A percentile compares a stretch with the other conserved stretches of the same genome.
phyloP scores from a whole-genome alignment of 2,329 filamentous ascomycete species.

The Dothideomycetes sp. region DNA sequence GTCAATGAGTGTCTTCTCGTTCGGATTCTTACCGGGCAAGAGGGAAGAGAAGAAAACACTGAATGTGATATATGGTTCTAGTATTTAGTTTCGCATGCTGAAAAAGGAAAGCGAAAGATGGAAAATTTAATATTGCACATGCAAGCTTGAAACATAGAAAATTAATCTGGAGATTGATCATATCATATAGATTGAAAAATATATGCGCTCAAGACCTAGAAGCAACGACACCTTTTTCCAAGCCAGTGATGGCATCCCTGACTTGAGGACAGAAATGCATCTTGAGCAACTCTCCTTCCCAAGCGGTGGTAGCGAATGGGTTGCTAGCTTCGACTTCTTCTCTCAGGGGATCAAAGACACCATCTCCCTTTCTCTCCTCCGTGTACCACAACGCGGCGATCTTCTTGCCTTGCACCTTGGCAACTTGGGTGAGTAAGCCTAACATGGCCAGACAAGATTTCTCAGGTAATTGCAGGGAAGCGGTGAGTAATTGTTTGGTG shows the following conservation, averaged over 20 bases:
- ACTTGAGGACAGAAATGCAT: slow-evolving; percentile 83
- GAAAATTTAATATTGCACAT: too few relatives aligned
- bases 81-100: too few relatives aligned
- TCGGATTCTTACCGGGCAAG: too few relatives aligned
- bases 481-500: slow-evolving; percentile 78
- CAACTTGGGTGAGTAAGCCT: slow-evolving; percentile 66
- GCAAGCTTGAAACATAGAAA: too few relatives aligned
- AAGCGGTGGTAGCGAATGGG: slow-evolving; percentile 80
- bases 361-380: slow-evolving; percentile 86
- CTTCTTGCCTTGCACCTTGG: slow-evolving; percentile 72
- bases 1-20: too few relatives aligned
- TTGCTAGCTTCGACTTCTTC: slow-evolving; percentile 76
- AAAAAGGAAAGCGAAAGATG: too few relatives aligned
- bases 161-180: too few relatives aligned
- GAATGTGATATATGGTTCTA: too few relatives aligned
- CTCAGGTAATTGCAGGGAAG: slow-evolving; percentile 77
- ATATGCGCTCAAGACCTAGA: not conserved
- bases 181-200: too few relatives aligned
- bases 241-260: slow-evolving; percentile 46
- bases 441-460: slow-evolving; percentile 77
- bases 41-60: too few relatives aligned
- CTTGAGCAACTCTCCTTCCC: slow-evolving; percentile 83
- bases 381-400: slow-evolving; percentile 85
- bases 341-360: slow-evolving; percentile 59
- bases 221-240: slow-evolving; percentile 12